Conservation (phyloP, 495 filamentous ascomycete species). For the Apiosordaria backusii region DNA sequence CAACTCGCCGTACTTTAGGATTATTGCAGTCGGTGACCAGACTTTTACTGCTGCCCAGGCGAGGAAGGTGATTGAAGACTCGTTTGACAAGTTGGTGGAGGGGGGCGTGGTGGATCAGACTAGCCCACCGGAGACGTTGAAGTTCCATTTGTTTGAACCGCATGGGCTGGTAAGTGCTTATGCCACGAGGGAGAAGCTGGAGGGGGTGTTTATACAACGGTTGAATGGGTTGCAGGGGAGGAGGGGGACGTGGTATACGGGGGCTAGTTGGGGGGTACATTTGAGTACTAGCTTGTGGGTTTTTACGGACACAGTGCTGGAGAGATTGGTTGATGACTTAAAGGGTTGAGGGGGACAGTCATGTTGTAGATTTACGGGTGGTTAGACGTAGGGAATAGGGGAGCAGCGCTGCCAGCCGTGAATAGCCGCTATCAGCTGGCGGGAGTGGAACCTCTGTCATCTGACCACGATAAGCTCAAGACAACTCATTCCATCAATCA, state of each 20-base stretch:
- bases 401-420: neutral
- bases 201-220: slow-evolving; percentile 35
- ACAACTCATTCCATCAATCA: neutral
- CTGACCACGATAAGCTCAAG: neutral
- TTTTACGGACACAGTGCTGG: slow-evolving; percentile 31
- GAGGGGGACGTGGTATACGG: slow-evolving; percentile 42
- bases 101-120: slow-evolving; percentile 25
- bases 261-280: slow-evolving; percentile 38
- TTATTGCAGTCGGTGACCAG: slow-evolving; percentile 35
- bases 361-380: neutral
- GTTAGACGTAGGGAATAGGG: neutral
- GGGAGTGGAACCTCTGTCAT: neutral
- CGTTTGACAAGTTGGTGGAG: slow-evolving; percentile 31
- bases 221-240: slow-evolving; percentile 41
- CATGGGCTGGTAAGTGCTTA: slow-evolving; percentile 35
- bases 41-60: slow-evolving; percentile 28
- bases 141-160: slow-evolving; percentile 31
- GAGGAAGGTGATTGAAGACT: slow-evolving; percentile 26
- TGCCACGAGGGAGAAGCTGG: slow-evolving; percentile 30
- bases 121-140: slow-evolving; percentile 15
- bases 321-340: slow-evolving; percentile 9
- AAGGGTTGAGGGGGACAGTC: neutral
- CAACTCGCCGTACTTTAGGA: slow-evolving; percentile 33
- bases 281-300: slow-evolving; percentile 39
- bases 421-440: neutral